Conservation (phyloP, 768 basidiomycete genomes). For the Mycena olivaceomarginata region DNA sequence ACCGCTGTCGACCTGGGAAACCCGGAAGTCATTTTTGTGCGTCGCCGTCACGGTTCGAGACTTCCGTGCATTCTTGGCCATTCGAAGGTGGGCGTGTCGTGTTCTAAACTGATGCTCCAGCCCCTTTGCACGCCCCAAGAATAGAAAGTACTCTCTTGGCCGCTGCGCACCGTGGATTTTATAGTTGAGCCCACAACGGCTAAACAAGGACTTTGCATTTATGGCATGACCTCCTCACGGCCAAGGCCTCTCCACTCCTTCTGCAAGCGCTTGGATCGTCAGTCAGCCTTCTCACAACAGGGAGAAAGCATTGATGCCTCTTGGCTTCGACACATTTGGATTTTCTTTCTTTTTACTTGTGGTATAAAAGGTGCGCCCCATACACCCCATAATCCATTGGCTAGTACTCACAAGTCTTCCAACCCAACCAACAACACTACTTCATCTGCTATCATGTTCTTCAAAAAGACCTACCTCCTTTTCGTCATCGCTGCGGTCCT, state of each 20-base stretch:
- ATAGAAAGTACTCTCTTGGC: slow-evolving; percentile 30
- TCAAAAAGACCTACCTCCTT: slow-evolving; percentile 34
- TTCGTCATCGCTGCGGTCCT: slow-evolving; percentile 37
- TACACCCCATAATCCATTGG: background rate
- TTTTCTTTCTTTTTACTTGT: slow-evolving; percentile 23
- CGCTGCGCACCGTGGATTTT: slow-evolving; percentile 39
- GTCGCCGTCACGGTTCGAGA: no score
- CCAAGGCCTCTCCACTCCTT: background rate
- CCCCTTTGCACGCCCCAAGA: background rate
- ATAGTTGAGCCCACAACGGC: slow-evolving; percentile 5
- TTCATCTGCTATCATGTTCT: slow-evolving; percentile 26
- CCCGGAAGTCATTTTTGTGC: no score
- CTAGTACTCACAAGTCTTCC: slow-evolving; percentile 5
- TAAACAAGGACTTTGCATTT: background rate
- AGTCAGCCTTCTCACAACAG: background rate
- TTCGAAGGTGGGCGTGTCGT: slow-evolving; percentile 1
- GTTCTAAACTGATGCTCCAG: slow-evolving; percentile 1
- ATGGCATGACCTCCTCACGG: slow-evolving; percentile 13
- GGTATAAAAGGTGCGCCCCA: slow-evolving; percentile 22
- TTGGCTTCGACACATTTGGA: slow-evolving; percentile 35
- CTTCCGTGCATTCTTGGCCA: slow-evolving; percentile 5
- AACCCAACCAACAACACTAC: background rate
- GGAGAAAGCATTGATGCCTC: background rate
- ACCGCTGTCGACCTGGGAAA: no score
- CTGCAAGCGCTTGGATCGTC: background rate